Conservation (phyloP, 164 flowering plant genomes). For the Berberis thunbergii region DNA sequence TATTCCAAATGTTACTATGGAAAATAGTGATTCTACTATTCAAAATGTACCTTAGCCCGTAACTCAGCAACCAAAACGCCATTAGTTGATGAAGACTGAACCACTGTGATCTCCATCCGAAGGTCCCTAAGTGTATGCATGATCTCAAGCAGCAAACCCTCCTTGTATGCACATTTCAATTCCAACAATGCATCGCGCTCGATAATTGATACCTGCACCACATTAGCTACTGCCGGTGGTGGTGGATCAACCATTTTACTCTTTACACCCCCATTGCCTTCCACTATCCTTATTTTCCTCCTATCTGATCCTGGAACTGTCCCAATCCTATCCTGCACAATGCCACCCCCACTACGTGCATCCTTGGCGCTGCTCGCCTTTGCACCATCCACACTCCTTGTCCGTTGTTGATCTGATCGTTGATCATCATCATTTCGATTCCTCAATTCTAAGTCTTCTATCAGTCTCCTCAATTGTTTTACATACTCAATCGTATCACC, state of each 20-base stretch:
- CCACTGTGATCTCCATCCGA: conserved; percentile 52
- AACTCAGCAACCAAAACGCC: conserved; percentile 67
- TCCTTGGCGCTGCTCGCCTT: background rate
- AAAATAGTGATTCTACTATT: too few species aligned
- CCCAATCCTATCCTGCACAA: background rate
- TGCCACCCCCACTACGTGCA: background rate
- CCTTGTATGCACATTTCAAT: conserved; percentile 59
- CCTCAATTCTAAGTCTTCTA: conserved; percentile 71
- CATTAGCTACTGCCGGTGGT: conserved; percentile 9
- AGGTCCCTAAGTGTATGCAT: conserved; percentile 62
- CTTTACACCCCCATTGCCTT: conserved; percentile 31
- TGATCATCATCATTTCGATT: conserved; percentile 25
- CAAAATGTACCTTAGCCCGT: conserved; percentile 70
- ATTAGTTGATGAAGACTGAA: conserved; percentile 50
- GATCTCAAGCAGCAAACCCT: conserved; percentile 69
- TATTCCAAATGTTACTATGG: background rate
- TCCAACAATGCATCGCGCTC: conserved; percentile 83
- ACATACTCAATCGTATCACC: conserved; percentile 96
- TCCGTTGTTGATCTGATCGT: conserved; percentile 7
- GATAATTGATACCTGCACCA: conserved; percentile 79
- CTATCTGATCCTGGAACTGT: conserved; percentile 28
- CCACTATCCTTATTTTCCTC: conserved; percentile 58
- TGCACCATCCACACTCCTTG: conserved; percentile 6
- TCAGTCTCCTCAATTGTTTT: conserved; percentile 59
- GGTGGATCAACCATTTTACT: conserved; percentile 28